phyloP scores from a whole-genome alignment of 1,284 basidiomycete genomes.

The Wolfiporia cocos region DNA sequence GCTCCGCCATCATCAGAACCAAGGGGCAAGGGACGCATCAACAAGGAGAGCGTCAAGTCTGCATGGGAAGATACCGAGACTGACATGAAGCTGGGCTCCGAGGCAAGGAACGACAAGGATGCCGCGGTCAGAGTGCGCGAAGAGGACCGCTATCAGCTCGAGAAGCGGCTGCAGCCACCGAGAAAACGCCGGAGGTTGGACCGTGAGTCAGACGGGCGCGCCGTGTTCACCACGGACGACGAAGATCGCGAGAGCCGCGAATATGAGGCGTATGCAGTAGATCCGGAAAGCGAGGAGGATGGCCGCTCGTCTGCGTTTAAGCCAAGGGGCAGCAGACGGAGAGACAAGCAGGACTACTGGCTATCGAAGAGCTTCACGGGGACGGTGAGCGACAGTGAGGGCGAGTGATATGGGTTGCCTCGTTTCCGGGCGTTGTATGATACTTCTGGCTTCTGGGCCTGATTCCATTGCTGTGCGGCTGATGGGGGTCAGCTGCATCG shows the following conservation, averaged over 20 bases:
- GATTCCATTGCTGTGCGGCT: no score
- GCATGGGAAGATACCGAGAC: conserved; percentile 39
- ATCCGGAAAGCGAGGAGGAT: conserved; percentile 7
- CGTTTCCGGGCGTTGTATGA: not conserved
- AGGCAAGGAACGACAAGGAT: conserved; percentile 17
- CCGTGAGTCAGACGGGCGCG: conserved; percentile 30
- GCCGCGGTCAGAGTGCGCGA: conserved; percentile 30
- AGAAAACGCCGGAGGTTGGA: conserved; percentile 42
- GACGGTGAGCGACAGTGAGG: conserved; percentile 6
- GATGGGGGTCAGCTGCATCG: no score
- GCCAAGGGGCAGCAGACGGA: conserved; percentile 19
- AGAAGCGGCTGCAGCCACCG: conserved; percentile 31
- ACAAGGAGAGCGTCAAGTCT: conserved; percentile 28
- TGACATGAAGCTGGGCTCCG: conserved; percentile 29
- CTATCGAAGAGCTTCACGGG: conserved; percentile 34
- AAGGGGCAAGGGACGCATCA: conserved; percentile 13
- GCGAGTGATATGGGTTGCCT: not conserved
- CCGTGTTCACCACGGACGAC: conserved; percentile 42
- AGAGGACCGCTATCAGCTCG: conserved; percentile 49
- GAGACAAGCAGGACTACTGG: conserved; percentile 45
- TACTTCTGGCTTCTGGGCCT: no score
- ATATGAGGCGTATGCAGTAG: conserved; percentile 20
- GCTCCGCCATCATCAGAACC: conserved; percentile 12
- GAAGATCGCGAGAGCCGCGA: conserved; percentile 28
- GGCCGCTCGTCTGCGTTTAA: conserved; percentile 7